phyloP scores from a whole-genome alignment of 306 rosid species.

The Alnus rubra region DNA sequence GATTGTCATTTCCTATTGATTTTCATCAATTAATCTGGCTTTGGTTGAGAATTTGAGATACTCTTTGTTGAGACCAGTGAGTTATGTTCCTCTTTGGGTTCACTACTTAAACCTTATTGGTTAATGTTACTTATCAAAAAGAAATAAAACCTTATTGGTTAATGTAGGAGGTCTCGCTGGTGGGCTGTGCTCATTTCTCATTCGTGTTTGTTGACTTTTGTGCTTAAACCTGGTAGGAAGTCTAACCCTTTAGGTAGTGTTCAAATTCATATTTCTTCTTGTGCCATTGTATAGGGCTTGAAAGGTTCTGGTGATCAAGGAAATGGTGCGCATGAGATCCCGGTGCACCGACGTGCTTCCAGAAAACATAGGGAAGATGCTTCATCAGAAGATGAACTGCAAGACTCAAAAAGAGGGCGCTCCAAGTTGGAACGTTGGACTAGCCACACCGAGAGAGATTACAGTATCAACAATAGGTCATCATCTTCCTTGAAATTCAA shows the following conservation, averaged over 20 bases:
- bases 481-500: slow-evolving; percentile 57
- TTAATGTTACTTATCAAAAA: background rate
- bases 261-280: slow-evolving; percentile 25
- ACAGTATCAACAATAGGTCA: slow-evolving; percentile 55
- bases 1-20: background rate
- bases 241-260: slow-evolving; percentile 2
- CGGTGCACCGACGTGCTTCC: slow-evolving; percentile 49
- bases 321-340: slow-evolving; percentile 48
- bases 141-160: background rate
- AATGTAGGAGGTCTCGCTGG: background rate
- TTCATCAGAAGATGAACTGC: slow-evolving; percentile 79
- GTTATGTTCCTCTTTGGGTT: background rate
- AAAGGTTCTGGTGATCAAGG: slow-evolving; percentile 61
- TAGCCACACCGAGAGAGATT: slow-evolving; percentile 87
- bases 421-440: slow-evolving; percentile 99
- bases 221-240: slow-evolving; percentile 1
- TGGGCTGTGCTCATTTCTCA: background rate
- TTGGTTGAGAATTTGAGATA: slow-evolving; percentile 12
- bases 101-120: background rate
- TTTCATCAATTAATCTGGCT: background rate
- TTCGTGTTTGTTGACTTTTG: background rate
- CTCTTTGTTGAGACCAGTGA: slow-evolving; percentile 13
- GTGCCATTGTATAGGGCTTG: slow-evolving; percentile 56
- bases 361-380: slow-evolving; percentile 58
- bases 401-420: slow-evolving; percentile 73